phyloP scores from a whole-genome alignment of 1,139 yeast genomes.

The Geotrichum reessii region DNA sequence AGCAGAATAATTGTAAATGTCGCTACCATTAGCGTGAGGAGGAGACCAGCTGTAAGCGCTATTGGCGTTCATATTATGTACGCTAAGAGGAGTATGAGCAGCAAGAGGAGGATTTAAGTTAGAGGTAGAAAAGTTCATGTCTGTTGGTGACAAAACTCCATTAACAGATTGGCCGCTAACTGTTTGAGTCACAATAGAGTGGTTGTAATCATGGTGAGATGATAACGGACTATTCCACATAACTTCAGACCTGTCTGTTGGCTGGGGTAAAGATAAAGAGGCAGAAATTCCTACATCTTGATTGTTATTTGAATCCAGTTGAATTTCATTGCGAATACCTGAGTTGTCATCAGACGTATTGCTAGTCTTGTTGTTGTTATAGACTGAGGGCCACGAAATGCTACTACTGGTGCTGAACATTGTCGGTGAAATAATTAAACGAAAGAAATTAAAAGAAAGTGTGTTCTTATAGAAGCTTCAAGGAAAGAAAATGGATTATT shows the following conservation, averaged over 20 bases:
- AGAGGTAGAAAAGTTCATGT: neutral
- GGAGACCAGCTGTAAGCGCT: neutral
- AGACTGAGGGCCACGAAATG: neutral
- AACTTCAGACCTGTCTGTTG: neutral
- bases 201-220: neutral
- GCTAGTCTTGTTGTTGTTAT: neutral
- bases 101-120: slow-evolving; percentile 5
- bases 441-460: neutral
- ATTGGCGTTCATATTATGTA: neutral
- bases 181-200: slow-evolving; percentile 5
- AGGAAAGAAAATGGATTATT: neutral
- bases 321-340: neutral
- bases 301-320: neutral
- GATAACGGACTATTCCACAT: slow-evolving; percentile 5
- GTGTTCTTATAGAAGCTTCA: neutral
- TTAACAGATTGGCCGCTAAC: neutral
- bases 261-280: slow-evolving; percentile 3
- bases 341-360: slow-evolving; percentile 3
- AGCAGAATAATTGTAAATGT: slow-evolving; percentile 11
- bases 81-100: neutral
- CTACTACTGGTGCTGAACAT: neutral
- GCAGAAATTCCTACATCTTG: neutral
- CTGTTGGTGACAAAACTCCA: neutral
- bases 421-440: neutral
- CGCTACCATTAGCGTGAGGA: neutral